Percentiles rank a stretch among this genome's conserved stretches.
Evolutionary conservation across 768 basidiomycete genomes (phyloP).

Genomic region (Gloeopeniophorella convolvens): DNA sequence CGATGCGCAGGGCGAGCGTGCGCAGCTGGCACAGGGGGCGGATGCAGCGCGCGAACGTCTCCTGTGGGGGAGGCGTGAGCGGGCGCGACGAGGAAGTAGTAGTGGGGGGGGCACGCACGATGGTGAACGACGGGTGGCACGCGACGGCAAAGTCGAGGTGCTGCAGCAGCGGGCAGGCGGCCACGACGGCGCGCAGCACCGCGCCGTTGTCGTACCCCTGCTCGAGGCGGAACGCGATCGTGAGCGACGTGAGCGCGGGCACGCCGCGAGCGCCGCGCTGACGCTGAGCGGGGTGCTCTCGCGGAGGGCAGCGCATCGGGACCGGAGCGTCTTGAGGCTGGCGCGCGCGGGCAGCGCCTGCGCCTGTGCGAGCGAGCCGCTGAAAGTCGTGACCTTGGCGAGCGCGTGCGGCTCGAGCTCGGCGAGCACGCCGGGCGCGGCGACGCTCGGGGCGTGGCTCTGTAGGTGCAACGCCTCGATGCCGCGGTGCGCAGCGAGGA

Average conservation of each 20-base stretch:
- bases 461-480: conserved; percentile 46
- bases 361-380: conserved; percentile 61
- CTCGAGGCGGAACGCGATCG: conserved; percentile 61
- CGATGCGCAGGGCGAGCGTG: conserved; percentile 55
- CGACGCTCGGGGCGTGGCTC: conserved; percentile 26
- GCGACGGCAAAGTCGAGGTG: conserved; percentile 61
- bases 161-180: conserved; percentile 57
- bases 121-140: conserved; percentile 65
- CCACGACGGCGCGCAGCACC: conserved; percentile 57
- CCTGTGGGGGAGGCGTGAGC: too few species aligned
- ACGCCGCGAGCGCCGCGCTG: conserved; percentile 53
- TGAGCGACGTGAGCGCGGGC: conserved; percentile 49
- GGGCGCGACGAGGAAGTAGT: too few species aligned
- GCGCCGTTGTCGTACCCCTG: conserved; percentile 65
- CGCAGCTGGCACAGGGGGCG: conserved; percentile 58
- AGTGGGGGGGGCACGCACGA: conserved; percentile 54
- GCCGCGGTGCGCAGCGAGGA: conserved; percentile 58
- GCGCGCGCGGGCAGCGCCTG: conserved; percentile 44
- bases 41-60: conserved; percentile 56
- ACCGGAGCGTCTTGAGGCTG: conserved; percentile 50
- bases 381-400: conserved; percentile 41
- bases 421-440: conserved; percentile 15
- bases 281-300: conserved; percentile 61
- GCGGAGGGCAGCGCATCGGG: conserved; percentile 62
- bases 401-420: conserved; percentile 22